phyloP scores from a whole-genome alignment of 1,139 yeast species.

The Suhomyces wounanorum region DNA sequence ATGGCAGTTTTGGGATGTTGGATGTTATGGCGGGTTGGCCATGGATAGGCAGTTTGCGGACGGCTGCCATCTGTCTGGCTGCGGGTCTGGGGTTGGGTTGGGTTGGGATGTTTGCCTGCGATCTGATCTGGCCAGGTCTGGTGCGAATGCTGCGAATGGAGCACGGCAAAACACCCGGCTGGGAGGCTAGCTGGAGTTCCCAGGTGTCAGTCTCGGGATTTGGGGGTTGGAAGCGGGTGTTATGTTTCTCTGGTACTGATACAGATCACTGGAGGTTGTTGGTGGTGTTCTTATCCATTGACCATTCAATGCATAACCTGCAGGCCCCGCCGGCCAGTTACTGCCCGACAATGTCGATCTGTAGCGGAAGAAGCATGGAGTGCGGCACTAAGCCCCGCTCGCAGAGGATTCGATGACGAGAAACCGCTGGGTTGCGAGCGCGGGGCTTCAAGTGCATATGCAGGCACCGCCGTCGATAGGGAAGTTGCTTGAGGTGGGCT shows the following conservation, averaged over 20 bases:
- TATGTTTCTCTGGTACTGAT: neutral
- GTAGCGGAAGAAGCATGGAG: neutral
- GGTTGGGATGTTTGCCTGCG: too few species aligned
- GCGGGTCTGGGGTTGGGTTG: too few species aligned
- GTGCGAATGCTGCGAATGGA: too few species aligned
- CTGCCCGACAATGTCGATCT: neutral
- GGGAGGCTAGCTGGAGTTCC: too few species aligned
- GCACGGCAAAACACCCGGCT: too few species aligned
- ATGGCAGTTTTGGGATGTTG: too few species aligned
- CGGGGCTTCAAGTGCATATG: neutral
- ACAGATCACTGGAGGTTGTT: neutral
- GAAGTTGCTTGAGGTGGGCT: neutral
- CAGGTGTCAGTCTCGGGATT: neutral
- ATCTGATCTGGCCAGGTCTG: too few species aligned
- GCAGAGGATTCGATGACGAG: conserved; percentile 4
- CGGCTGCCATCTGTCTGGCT: too few species aligned
- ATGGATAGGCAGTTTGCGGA: too few species aligned
- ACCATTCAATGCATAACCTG: too few species aligned
- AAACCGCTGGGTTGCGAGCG: neutral
- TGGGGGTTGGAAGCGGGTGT: neutral
- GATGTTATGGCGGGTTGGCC: too few species aligned
- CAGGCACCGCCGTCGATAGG: neutral
- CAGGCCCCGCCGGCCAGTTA: neutral
- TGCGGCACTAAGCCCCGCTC: conserved; percentile 2
- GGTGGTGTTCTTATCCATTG: neutral